Conservation (phyloP, 208 protist genomes). For the Trypanosoma theileri region DNA sequence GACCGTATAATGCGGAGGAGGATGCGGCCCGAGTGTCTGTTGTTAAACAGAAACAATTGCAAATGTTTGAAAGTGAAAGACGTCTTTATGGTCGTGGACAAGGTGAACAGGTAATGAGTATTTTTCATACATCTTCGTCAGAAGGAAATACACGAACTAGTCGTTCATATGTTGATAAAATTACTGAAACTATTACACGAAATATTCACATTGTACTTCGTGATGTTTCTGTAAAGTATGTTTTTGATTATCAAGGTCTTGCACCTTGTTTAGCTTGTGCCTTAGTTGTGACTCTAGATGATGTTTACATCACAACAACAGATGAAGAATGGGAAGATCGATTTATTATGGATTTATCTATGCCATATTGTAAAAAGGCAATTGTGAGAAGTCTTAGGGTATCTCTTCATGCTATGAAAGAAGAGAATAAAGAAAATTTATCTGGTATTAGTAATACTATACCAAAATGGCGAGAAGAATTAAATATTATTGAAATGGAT, state of each 20-base stretch:
- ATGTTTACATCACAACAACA: slow-evolving; percentile 47
- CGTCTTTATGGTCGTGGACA: background rate
- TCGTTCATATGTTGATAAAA: slow-evolving; percentile 42
- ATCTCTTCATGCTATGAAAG: slow-evolving; percentile 20
- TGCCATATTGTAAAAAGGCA: slow-evolving; percentile 32
- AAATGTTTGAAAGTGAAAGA: slow-evolving; percentile 49
- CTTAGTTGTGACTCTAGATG: slow-evolving; percentile 40
- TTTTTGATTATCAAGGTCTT: slow-evolving; percentile 73
- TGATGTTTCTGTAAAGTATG: slow-evolving; percentile 54
- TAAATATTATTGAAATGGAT: slow-evolving; percentile 17
- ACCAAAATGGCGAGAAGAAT: slow-evolving; percentile 9
- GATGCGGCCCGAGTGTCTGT: slow-evolving; percentile 49
- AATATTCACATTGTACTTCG: slow-evolving; percentile 52
- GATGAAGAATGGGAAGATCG: slow-evolving; percentile 50
- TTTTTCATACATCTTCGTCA: background rate
- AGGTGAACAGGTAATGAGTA: background rate
- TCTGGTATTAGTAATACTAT: background rate
- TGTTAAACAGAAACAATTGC: slow-evolving; percentile 65
- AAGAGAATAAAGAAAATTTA: background rate
- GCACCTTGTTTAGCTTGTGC: slow-evolving; percentile 45
- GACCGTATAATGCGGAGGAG: slow-evolving; percentile 48
- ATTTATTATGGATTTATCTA: slow-evolving; percentile 39
- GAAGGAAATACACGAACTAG: slow-evolving; percentile 1
- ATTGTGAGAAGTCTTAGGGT: slow-evolving; percentile 16
- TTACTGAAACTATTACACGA: slow-evolving; percentile 46